phyloP scores from a whole-genome alignment of 2,329 filamentous ascomycete genomes.

The Penicillium occitanis region DNA sequence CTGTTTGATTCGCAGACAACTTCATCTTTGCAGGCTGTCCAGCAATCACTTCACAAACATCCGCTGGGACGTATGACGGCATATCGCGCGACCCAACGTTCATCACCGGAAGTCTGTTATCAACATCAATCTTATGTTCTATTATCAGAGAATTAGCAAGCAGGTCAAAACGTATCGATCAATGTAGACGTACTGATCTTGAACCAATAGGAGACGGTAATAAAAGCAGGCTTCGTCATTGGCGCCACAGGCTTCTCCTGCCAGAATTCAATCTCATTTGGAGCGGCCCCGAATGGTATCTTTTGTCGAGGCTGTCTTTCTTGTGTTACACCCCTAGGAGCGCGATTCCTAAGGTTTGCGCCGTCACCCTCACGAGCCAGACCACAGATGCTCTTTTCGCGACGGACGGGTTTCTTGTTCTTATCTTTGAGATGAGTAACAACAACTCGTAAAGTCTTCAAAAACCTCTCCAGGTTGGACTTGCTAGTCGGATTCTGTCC shows the following conservation, averaged over 20 bases:
- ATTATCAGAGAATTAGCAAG: constrained; percentile 9
- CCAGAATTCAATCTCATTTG: constrained; percentile 57
- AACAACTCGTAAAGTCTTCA: constrained; percentile 45
- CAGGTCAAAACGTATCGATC: background rate
- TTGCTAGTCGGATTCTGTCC: background rate
- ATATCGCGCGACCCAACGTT: constrained; percentile 60
- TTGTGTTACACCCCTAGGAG: background rate
- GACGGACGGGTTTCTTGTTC: constrained; percentile 35
- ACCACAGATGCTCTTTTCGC: constrained; percentile 51
- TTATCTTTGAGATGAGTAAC: constrained; percentile 45
- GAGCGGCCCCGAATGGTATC: constrained; percentile 45
- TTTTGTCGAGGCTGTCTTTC: constrained; percentile 33
- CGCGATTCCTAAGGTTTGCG: constrained; percentile 27
- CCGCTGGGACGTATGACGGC: constrained; percentile 64
- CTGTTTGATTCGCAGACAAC: constrained; percentile 58
- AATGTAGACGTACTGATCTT: background rate
- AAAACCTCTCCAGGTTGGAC: constrained; percentile 41
- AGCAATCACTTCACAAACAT: constrained; percentile 60
- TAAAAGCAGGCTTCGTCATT: constrained; percentile 25
- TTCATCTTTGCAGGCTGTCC: constrained; percentile 63
- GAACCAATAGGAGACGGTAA: constrained; percentile 5
- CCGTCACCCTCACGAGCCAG: constrained; percentile 47
- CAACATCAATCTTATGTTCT: constrained; percentile 39
- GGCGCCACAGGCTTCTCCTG: constrained; percentile 25
- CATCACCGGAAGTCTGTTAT: constrained; percentile 55